Percentiles rank a stretch among this genome's conserved stretches.
These are phyloP conservation scores for Colletotrichum chrysophilum DNA, from an alignment of 2,329 filamentous ascomycete species.

Conservation along the genomic window DNA sequence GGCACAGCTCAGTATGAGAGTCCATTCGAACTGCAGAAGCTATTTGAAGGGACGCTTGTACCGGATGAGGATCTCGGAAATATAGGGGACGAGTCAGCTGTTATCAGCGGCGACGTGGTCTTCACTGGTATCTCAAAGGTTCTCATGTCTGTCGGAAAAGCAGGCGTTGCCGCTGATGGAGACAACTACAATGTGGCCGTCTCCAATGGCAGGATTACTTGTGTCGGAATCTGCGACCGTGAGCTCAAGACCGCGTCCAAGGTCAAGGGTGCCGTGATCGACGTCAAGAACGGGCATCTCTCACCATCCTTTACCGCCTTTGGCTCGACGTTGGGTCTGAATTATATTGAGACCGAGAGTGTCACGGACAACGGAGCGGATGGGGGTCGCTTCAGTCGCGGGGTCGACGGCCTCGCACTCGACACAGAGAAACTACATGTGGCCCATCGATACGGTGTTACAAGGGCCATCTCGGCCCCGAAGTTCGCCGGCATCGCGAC, in stretches of 20 bases:
- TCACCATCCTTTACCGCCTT: slow-evolving; percentile 65
- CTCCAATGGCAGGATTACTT: slow-evolving; percentile 58
- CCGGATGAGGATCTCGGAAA: slow-evolving; percentile 43
- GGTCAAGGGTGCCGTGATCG: slow-evolving; percentile 41
- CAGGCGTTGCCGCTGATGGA: slow-evolving; percentile 29
- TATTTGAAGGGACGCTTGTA: slow-evolving; percentile 39
- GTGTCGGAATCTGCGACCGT: slow-evolving; percentile 56
- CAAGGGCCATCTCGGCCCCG: slow-evolving; percentile 63
- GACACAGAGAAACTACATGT: slow-evolving; percentile 62
- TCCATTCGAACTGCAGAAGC: slow-evolving; percentile 60
- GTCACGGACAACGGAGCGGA: slow-evolving; percentile 57
- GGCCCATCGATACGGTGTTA: slow-evolving; percentile 61
- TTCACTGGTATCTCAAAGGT: slow-evolving; percentile 62
- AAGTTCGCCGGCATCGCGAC: slow-evolving; percentile 44
- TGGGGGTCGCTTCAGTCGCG: slow-evolving; percentile 58
- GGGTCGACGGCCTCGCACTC: slow-evolving; percentile 59
- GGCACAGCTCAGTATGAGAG: slow-evolving; percentile 62
- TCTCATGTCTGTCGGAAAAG: slow-evolving; percentile 47
- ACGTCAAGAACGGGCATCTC: slow-evolving; percentile 63
- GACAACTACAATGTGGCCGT: slow-evolving; percentile 54
- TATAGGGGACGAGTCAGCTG: slow-evolving; percentile 44
- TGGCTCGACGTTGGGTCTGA: slow-evolving; percentile 64
- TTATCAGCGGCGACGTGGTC: slow-evolving; percentile 43
- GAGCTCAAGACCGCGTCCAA: slow-evolving; percentile 44
- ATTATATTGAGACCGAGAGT: slow-evolving; percentile 65